A percentile compares a stretch with the other conserved stretches of the same genome.
phyloP scores from a whole-genome alignment of 2,329 filamentous ascomycete genomes.

The Aspergillus neoniger region DNA sequence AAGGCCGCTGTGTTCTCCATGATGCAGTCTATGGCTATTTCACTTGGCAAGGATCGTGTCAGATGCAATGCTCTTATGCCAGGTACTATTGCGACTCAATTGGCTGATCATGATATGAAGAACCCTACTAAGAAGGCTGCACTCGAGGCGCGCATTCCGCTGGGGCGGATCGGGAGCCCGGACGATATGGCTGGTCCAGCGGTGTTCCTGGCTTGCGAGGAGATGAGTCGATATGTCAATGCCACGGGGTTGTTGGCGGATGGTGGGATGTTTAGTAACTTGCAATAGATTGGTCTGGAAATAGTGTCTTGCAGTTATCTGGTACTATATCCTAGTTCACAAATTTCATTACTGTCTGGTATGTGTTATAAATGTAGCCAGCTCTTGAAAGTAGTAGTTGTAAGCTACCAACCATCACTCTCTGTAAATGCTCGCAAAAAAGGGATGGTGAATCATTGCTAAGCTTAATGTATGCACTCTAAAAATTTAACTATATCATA shows the following conservation, averaged over 20 bases:
- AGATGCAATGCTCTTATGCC: conserved; percentile 78
- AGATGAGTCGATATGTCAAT: conserved; percentile 26
- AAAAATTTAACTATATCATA: too few relatives aligned
- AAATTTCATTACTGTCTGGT: too few relatives aligned
- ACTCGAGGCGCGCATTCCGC: conserved; percentile 71
- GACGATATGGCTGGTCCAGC: conserved; percentile 73
- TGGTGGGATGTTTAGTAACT: conserved; percentile 25
- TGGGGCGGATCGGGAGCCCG: conserved; percentile 67
- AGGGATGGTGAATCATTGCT: neutral
- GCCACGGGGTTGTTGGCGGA: conserved; percentile 22
- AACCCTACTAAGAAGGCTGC: conserved; percentile 49
- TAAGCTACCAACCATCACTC: too few relatives aligned
- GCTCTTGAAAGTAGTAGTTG: too few relatives aligned
- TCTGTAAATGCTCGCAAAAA: neutral
- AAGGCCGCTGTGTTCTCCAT: conserved; percentile 76
- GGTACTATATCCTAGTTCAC: too few relatives aligned
- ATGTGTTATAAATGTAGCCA: too few relatives aligned
- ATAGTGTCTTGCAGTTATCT: neutral
- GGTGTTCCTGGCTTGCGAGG: conserved; percentile 25
- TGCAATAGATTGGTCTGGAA: conserved; percentile 12
- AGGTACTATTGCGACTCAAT: conserved; percentile 75
- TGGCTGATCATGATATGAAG: conserved; percentile 77
- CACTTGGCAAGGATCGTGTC: conserved; percentile 70
- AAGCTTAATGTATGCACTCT: too few relatives aligned
- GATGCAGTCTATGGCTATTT: conserved; percentile 77